phyloP scores from a whole-genome alignment of 192 early-diverging fungal species.

The Entomortierella lignicola region DNA sequence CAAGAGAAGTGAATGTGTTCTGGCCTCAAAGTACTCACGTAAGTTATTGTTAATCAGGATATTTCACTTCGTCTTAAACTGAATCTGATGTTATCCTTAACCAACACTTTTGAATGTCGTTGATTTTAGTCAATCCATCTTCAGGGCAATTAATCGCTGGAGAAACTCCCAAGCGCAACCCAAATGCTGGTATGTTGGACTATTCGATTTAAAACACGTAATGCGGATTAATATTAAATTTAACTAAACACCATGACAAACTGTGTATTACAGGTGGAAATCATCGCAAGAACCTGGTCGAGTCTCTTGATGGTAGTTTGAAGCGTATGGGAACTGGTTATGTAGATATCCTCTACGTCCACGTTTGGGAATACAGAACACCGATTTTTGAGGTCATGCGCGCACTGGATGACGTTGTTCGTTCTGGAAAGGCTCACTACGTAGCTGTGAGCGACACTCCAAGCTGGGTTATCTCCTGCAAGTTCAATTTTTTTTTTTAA shows the following conservation, averaged over 20 bases:
- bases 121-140: not conserved
- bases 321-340: conserved; percentile 62
- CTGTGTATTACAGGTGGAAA: conserved; percentile 47
- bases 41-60: no score
- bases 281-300: conserved; percentile 56
- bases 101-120: not conserved
- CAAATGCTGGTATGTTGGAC: not conserved
- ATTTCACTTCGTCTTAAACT: no score
- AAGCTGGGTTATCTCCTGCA: conserved; percentile 67
- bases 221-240: no score
- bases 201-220: no score
- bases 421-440: conserved; percentile 72
- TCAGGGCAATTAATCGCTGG: not conserved
- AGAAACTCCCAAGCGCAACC: not conserved
- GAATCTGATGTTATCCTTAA: no score
- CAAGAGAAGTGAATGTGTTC: conserved; percentile 65
- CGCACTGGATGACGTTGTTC: conserved; percentile 74
- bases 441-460: conserved; percentile 57
- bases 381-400: conserved; percentile 78
- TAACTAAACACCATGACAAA: not conserved
- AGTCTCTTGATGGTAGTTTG: conserved; percentile 63
- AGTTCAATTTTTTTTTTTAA: not conserved
- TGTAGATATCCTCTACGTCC: conserved; percentile 60
- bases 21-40: conserved; percentile 67
- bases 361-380: conserved; percentile 61